Evolutionary conservation across 345 rosid species (phyloP).

Genomic region (Boechera stricta): DNA sequence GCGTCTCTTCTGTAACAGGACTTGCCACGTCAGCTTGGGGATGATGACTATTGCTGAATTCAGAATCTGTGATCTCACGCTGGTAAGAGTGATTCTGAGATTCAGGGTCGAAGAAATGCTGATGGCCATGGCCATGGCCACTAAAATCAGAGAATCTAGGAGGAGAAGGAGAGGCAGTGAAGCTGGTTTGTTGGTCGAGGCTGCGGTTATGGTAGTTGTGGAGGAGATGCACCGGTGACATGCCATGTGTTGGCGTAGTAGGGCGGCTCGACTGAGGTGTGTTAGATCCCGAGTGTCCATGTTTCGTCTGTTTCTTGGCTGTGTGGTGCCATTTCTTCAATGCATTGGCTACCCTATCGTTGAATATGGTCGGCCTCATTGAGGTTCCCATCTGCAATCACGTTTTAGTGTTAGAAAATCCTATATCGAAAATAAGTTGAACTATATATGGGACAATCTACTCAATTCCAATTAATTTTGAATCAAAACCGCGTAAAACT

Average conservation of each 20-base stretch:
- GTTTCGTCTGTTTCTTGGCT: slow-evolving; percentile 71
- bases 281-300: slow-evolving; percentile 57
- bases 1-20: slow-evolving; percentile 39
- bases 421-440: background rate
- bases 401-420: slow-evolving; percentile 8
- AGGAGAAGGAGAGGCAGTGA: slow-evolving; percentile 54
- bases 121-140: slow-evolving; percentile 46
- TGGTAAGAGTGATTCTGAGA: slow-evolving; percentile 38
- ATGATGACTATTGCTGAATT: slow-evolving; percentile 31
- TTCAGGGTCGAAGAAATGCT: slow-evolving; percentile 49
- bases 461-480: no score
- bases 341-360: slow-evolving; percentile 75
- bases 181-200: slow-evolving; percentile 49
- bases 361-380: slow-evolving; percentile 88
- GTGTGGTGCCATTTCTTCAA: slow-evolving; percentile 79
- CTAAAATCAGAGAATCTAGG: slow-evolving; percentile 45
- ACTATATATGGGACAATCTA: background rate
- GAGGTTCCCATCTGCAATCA: slow-evolving; percentile 79
- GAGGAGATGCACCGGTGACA: slow-evolving; percentile 88
- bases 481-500: no score
- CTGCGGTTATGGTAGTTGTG: slow-evolving; percentile 54
- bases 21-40: slow-evolving; percentile 31
- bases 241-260: slow-evolving; percentile 64
- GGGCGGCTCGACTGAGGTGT: slow-evolving; percentile 75
- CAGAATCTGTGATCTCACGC: slow-evolving; percentile 39